These are phyloP conservation scores for Basidioascus undulatus DNA, from an alignment of 768 basidiomycete genomes.

Conservation along the genomic window DNA sequence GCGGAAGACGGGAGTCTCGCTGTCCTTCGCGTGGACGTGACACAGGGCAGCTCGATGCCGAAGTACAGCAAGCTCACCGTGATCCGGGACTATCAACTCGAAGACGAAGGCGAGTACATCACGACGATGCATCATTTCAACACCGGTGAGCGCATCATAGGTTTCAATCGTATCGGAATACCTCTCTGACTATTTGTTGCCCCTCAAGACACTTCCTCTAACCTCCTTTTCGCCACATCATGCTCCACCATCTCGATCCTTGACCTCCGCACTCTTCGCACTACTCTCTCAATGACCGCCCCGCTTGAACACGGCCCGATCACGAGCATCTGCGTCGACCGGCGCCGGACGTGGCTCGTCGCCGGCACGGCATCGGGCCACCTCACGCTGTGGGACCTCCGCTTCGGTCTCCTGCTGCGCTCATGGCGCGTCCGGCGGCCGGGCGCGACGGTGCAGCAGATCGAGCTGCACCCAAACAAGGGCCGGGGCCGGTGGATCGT, in stretches of 20 bases:
- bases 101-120: constrained; percentile 50
- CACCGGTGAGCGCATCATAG: constrained; percentile 27
- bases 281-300: too few relatives aligned
- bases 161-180: background rate
- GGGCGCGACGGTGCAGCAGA: constrained; percentile 33
- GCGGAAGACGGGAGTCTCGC: constrained; percentile 64
- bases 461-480: constrained; percentile 58
- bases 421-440: constrained; percentile 49
- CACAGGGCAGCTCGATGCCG: constrained; percentile 39
- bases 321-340: constrained; percentile 59
- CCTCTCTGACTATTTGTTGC: background rate
- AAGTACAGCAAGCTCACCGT: constrained; percentile 61
- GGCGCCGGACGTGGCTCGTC: constrained; percentile 64
- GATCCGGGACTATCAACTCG: constrained; percentile 55
- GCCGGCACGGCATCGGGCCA: constrained; percentile 68
- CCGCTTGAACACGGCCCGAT: constrained; percentile 70
- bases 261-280: constrained; percentile 70
- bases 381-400: constrained; percentile 78
- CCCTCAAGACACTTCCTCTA: constrained; percentile 40
- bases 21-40: constrained; percentile 57
- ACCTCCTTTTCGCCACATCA: constrained; percentile 64
- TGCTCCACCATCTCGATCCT: constrained; percentile 48
- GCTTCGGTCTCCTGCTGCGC: constrained; percentile 69
- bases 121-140: constrained; percentile 63
- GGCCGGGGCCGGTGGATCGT: constrained; percentile 78